A percentile compares a stretch with the other conserved stretches of the same genome.
Evolutionary conservation across 2,329 filamentous ascomycete species (phyloP).

Genomic region (Talaromyces islandicus): DNA sequence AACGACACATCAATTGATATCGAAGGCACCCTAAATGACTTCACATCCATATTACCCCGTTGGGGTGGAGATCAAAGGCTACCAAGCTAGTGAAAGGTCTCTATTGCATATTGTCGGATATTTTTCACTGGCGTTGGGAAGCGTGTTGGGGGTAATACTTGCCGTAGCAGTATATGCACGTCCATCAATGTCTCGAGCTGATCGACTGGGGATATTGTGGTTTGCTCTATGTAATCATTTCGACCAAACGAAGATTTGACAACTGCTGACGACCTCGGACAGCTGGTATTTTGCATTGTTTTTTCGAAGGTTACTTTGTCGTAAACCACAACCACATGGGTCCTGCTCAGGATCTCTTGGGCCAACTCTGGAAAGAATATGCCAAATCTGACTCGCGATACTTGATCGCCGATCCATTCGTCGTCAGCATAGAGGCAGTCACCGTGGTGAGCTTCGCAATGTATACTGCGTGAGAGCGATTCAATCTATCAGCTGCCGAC

Average conservation of each 20-base stretch:
- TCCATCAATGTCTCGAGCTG: conserved; percentile 47
- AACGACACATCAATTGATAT: no score
- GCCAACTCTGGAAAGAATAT: conserved; percentile 92
- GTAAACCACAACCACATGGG: conserved; percentile 62
- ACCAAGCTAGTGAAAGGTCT: conserved; percentile 60
- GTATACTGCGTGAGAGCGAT: not conserved
- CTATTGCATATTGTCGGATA: conserved; percentile 53
- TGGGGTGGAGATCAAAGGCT: conserved; percentile 56
- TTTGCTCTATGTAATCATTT: conserved; percentile 60
- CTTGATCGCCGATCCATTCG: conserved; percentile 72
- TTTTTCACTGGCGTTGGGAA: conserved; percentile 53
- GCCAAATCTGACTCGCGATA: conserved; percentile 81
- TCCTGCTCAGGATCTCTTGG: conserved; percentile 64
- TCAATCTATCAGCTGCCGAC: not conserved
- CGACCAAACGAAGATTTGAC: not conserved
- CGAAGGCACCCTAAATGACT: not conserved
- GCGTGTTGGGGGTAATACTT: conserved; percentile 54
- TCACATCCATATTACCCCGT: conserved; percentile 67
- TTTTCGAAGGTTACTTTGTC: conserved; percentile 83
- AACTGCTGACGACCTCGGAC: not conserved
- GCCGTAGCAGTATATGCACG: conserved; percentile 48
- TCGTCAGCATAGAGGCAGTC: conserved; percentile 79
- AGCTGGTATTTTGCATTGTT: conserved; percentile 59
- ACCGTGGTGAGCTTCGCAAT: conserved; percentile 58
- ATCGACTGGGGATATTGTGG: conserved; percentile 63